A percentile compares a stretch with the other conserved stretches of the same genome.
These are phyloP conservation scores for Bryoerythrophyllum caledonicum DNA, from an alignment of 225 moss, liverwort and hornwort genomes.

Conservation along the genomic window DNA sequence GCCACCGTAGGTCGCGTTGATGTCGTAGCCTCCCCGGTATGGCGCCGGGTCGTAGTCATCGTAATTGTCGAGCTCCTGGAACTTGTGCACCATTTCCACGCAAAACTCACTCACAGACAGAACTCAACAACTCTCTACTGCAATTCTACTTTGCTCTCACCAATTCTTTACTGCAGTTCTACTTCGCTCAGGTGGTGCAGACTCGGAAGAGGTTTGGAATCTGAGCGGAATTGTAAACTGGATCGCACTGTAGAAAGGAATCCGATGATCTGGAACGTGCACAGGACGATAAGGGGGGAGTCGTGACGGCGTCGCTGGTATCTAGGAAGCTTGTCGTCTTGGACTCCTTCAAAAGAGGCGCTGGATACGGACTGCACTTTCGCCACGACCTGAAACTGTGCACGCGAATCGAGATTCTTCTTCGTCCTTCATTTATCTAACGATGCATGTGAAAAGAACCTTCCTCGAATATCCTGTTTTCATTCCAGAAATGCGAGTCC, in stretches of 20 bases:
- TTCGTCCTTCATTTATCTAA: neutral
- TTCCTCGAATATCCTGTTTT: neutral
- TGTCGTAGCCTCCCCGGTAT: conserved; percentile 55
- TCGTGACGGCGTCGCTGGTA: neutral
- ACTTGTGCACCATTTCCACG: conserved; percentile 27
- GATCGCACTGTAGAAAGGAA: neutral
- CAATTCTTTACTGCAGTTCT: neutral
- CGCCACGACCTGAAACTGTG: neutral
- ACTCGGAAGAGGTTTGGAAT: conserved; percentile 4
- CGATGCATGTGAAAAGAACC: neutral
- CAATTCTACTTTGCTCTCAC: neutral
- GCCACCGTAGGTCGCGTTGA: conserved; percentile 33
- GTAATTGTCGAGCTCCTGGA: conserved; percentile 30
- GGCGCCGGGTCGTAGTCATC: conserved; percentile 28
- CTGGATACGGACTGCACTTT: neutral
- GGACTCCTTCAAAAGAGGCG: neutral
- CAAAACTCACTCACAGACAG: neutral
- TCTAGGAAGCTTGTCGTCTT: conserved; percentile 14
- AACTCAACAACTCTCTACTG: neutral
- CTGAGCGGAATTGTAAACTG: neutral
- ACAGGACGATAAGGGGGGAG: neutral
- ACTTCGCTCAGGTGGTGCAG: neutral
- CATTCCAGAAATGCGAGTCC: neutral
- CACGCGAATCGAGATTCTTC: neutral
- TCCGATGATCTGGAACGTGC: conserved; percentile 9